These are phyloP conservation scores for Phymatotrichopsis omnivora DNA, from an alignment of 2,329 filamentous ascomycete genomes.

Conservation along the genomic window DNA sequence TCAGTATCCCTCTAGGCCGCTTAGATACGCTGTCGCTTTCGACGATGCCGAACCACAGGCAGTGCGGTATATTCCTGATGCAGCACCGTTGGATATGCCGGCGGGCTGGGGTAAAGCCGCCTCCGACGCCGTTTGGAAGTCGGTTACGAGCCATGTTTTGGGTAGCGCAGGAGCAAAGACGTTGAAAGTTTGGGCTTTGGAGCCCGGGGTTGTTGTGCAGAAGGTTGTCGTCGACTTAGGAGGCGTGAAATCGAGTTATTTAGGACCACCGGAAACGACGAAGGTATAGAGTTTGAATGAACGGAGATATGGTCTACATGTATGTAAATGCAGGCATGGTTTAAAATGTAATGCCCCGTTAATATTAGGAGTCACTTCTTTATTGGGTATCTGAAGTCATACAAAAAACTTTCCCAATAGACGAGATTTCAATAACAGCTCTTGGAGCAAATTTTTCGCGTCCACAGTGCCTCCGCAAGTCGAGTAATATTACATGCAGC, in stretches of 20 bases:
- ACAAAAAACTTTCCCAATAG: too few species aligned
- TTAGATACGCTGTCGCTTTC: conserved; percentile 44
- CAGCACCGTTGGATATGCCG: conserved; percentile 38
- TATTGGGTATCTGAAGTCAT: too few species aligned
- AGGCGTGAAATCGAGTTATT: conserved; percentile 33
- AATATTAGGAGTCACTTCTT: too few species aligned
- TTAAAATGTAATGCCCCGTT: too few species aligned
- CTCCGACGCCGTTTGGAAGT: conserved; percentile 43
- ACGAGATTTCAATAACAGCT: too few species aligned
- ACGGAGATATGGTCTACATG: neutral
- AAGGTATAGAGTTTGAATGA: conserved; percentile 24
- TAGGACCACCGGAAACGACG: conserved; percentile 35
- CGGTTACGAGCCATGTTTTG: conserved; percentile 36
- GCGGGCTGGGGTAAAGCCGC: conserved; percentile 43
- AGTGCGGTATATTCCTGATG: conserved; percentile 38
- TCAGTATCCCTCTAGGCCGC: conserved; percentile 41
- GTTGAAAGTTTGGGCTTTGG: conserved; percentile 40
- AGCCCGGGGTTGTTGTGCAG: conserved; percentile 39
- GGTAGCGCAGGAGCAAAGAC: conserved; percentile 36
- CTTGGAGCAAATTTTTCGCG: too few species aligned
- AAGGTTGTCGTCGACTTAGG: conserved; percentile 34
- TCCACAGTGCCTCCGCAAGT: too few species aligned
- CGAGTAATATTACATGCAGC: too few species aligned
- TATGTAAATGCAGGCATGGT: too few species aligned
- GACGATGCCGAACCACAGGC: conserved; percentile 37